Percentiles rank a stretch among this genome's conserved stretches.
Conservation (phyloP, 495 filamentous ascomycete genomes). For the Amniculicola lignicola region DNA sequence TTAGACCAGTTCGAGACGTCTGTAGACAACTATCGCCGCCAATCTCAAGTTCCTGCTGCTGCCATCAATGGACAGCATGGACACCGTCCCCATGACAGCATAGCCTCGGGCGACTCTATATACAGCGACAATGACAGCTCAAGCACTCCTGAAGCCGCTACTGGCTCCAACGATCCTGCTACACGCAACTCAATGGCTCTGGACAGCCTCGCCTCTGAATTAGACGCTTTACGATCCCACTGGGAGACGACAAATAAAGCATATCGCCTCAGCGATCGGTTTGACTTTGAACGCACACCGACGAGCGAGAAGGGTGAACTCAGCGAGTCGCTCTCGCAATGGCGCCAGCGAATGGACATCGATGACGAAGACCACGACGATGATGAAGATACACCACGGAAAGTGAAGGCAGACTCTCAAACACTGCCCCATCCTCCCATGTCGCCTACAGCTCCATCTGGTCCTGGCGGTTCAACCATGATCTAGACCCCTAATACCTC, state of each 20-base stretch:
- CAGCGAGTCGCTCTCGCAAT: constrained; percentile 33
- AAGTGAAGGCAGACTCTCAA: neutral
- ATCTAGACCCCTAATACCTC: constrained; percentile 9
- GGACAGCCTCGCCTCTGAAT: constrained; percentile 84
- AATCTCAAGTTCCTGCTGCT: constrained; percentile 53
- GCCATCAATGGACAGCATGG: constrained; percentile 40
- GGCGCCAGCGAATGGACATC: constrained; percentile 36
- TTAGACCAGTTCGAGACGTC: constrained; percentile 91
- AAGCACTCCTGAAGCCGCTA: constrained; percentile 20
- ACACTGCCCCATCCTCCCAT: neutral
- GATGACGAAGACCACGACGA: constrained; percentile 30
- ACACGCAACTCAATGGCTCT: constrained; percentile 80
- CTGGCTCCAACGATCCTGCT: constrained; percentile 39
- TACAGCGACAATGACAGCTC: constrained; percentile 30
- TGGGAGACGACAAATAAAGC: constrained; percentile 96
- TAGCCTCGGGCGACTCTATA: constrained; percentile 31
- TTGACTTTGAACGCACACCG: constrained; percentile 74
- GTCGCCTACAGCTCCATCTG: constrained; percentile 4
- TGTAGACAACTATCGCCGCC: constrained; percentile 91
- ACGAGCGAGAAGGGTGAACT: constrained; percentile 40
- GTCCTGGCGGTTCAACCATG: constrained; percentile 26
- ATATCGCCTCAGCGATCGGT: constrained; percentile 79
- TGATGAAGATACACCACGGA: neutral
- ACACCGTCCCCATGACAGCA: constrained; percentile 32
- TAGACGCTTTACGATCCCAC: constrained; percentile 81